Conservation (phyloP, 2,329 filamentous ascomycete species). For the Alternaria rosae region DNA sequence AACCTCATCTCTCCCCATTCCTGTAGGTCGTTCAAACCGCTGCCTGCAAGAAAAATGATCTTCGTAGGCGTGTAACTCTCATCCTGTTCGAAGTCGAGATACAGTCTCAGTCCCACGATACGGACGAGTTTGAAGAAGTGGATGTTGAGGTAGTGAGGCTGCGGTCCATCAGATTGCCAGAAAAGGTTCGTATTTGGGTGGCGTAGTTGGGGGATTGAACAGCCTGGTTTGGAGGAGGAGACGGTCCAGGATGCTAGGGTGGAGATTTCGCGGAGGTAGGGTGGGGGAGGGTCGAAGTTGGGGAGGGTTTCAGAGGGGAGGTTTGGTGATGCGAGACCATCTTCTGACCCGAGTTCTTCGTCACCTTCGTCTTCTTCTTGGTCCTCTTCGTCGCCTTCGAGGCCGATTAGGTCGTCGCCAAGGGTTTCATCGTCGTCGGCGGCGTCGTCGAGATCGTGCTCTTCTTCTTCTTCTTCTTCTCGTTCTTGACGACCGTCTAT, state of each 20-base stretch:
- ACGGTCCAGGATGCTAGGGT: conserved; percentile 85
- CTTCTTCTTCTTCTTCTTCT: conserved; percentile 29
- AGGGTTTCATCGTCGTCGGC: conserved; percentile 20
- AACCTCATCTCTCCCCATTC: conserved; percentile 85
- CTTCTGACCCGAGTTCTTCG: conserved; percentile 59
- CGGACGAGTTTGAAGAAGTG: conserved; percentile 86
- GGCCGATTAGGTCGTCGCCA: conserved; percentile 33
- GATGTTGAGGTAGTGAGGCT: conserved; percentile 82
- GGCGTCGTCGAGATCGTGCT: not conserved
- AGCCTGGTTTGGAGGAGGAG: conserved; percentile 81
- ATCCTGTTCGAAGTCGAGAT: conserved; percentile 89
- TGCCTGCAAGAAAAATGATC: conserved; percentile 87
- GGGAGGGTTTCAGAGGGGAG: conserved; percentile 19
- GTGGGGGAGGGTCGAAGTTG: conserved; percentile 47
- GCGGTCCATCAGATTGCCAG: conserved; percentile 88
- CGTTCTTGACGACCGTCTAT: conserved; percentile 1
- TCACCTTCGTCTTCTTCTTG: conserved; percentile 28
- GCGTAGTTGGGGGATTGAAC: conserved; percentile 77
- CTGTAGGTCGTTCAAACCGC: conserved; percentile 88
- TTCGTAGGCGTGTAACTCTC: conserved; percentile 97
- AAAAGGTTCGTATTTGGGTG: conserved; percentile 75
- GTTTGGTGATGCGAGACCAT: conserved; percentile 25
- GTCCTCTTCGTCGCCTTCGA: conserved; percentile 51
- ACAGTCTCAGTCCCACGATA: conserved; percentile 80
- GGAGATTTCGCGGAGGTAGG: conserved; percentile 78